Base-by-base conservation (phyloP, 2,329 filamentous ascomycete species). In the Beauveria scarabaeidicola region DNA sequence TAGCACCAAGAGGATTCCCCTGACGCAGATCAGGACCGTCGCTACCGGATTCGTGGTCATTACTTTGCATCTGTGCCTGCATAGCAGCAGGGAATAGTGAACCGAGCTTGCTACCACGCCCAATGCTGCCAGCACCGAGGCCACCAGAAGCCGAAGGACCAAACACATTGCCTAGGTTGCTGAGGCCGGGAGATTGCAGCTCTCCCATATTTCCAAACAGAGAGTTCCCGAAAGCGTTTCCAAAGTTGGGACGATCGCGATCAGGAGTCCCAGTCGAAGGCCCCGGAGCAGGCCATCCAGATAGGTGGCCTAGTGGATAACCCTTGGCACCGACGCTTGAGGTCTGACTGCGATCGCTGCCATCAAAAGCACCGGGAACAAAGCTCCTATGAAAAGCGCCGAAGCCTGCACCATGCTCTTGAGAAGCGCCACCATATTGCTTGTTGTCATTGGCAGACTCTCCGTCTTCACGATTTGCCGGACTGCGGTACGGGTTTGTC, bases 401-500 rank as follows among this genome's bases (percentile, higher is more conserved):
- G 67, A 89, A 89, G 15, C 71, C 73, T 29, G 77, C 69, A 3
- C 73, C 68, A 47, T 74, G 70, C 52, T 82, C 73, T 32, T 71
- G 69, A 19, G 68, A 63, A 19, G 61, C 62, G 15, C 53, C 77
- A 27, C 80, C 81, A 55, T 78, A 77, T 13, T 73, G 69, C 53
- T 75, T 76, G 8, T 81, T 78, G 13, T 78, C 75, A 38, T 72
- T 68, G 52, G 80, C 78, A 6, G 77, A 75, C 48, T 88, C 82
- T 50, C 81, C 78, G 8, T 83, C 82, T 17, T 84, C 82, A 52
- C 90, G 83, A 19, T 83, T 81, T 8, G 89, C 85, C 2, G 94
- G 94, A 71, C 93, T 97, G 64, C 92, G 90, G 70, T 94, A 99
- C 1, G 94, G 94, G 69, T 99, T 99, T 3, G 94, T 97, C 68